phyloP scores from a whole-genome alignment of 768 basidiomycete genomes.

The Panaeolus cyanescens region DNA sequence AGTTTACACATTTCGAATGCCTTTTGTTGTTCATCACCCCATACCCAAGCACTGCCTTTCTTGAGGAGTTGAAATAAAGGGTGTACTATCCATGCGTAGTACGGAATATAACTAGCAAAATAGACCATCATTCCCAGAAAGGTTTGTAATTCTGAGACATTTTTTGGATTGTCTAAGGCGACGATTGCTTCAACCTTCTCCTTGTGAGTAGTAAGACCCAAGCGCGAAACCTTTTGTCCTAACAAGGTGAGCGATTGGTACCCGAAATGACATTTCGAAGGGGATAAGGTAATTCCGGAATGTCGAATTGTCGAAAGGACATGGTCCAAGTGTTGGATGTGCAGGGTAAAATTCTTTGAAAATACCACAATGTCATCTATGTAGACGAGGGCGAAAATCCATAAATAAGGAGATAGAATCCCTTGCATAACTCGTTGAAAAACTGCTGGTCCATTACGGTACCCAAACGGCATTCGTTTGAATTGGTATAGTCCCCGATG shows the following conservation, averaged over 20 bases:
- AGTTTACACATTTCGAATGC: slow-evolving; percentile 31
- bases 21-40: slow-evolving; percentile 20
- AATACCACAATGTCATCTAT: slow-evolving; percentile 44
- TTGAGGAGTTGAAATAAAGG: slow-evolving; percentile 35
- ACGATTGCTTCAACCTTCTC: slow-evolving; percentile 38
- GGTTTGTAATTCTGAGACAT: slow-evolving; percentile 26
- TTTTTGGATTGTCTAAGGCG: slow-evolving; percentile 24
- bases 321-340: slow-evolving; percentile 29
- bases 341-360: slow-evolving; percentile 26
- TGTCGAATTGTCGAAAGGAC: slow-evolving; percentile 27
- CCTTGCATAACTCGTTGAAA: slow-evolving; percentile 46
- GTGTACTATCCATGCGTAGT: slow-evolving; percentile 31
- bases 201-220: slow-evolving; percentile 37
- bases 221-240: slow-evolving; percentile 39
- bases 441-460: slow-evolving; percentile 34
- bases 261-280: slow-evolving; percentile 33
- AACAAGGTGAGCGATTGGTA: slow-evolving; percentile 34
- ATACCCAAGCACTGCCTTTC: slow-evolving; percentile 25
- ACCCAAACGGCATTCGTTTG: slow-evolving; percentile 40
- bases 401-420: slow-evolving; percentile 34
- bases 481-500: slow-evolving; percentile 42
- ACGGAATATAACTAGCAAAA: slow-evolving; percentile 37
- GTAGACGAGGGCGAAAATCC: slow-evolving; percentile 41
- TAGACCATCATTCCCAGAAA: slow-evolving; percentile 41
- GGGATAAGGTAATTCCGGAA: slow-evolving; percentile 33